Evolutionary conservation across 805 yeast genomes (phyloP).

Genomic region (Candida arabinofermentans): DNA sequence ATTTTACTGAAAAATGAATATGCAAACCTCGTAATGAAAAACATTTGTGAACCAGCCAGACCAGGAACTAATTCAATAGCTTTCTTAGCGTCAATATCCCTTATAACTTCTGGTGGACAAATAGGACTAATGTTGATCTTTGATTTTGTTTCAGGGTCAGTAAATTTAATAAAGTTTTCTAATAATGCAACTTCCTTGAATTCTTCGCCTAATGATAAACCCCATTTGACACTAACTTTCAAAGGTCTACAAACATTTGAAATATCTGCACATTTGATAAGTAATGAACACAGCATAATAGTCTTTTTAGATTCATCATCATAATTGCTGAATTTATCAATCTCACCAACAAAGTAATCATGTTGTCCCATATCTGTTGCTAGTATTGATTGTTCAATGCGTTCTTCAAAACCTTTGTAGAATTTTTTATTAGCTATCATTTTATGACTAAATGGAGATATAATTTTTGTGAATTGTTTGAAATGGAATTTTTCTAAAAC

Average conservation of each 20-base stretch:
- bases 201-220: constrained; percentile 71
- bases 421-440: not conserved
- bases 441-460: constrained; percentile 13
- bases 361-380: constrained; percentile 96
- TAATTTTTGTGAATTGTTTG: constrained; percentile 51
- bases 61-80: constrained; percentile 44
- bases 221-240: constrained; percentile 80
- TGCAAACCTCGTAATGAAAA: constrained; percentile 82
- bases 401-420: not conserved
- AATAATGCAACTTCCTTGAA: constrained; percentile 62
- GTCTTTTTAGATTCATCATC: constrained; percentile 24
- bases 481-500: constrained; percentile 83
- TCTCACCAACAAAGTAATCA: constrained; percentile 57
- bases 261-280: constrained; percentile 93
- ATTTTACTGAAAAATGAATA: constrained; percentile 67
- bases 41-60: constrained; percentile 70
- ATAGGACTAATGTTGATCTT: constrained; percentile 5
- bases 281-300: constrained; percentile 53
- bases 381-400: constrained; percentile 35
- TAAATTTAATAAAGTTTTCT: constrained; percentile 31
- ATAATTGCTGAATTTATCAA: constrained; percentile 34
- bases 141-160: constrained; percentile 4
- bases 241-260: constrained; percentile 87
- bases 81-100: constrained; percentile 33
- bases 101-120: constrained; percentile 22